Conservation (phyloP, 495 filamentous ascomycete genomes). For the Aspergillus indologenus region DNA sequence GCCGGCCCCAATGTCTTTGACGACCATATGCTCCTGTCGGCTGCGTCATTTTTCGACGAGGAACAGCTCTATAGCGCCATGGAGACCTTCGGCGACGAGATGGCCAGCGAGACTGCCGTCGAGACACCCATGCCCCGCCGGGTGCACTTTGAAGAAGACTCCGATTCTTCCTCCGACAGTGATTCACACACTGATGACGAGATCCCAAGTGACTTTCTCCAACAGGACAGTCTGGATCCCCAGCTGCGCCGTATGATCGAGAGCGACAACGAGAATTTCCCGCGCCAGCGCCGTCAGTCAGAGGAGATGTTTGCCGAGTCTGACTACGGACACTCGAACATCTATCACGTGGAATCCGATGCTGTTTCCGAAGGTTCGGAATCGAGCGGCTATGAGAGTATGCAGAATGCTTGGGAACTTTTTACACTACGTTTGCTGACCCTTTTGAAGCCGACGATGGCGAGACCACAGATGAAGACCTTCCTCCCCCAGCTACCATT, state of each 20-base stretch:
- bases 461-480: conserved; percentile 82
- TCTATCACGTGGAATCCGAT: conserved; percentile 52
- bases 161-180: conserved; percentile 51
- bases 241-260: conserved; percentile 68
- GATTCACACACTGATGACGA: conserved; percentile 54
- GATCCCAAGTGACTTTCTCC: conserved; percentile 69
- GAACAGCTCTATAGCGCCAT: conserved; percentile 48
- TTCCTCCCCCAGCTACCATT: conserved; percentile 54
- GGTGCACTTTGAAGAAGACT: conserved; percentile 49
- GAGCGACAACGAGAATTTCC: conserved; percentile 48
- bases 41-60: conserved; percentile 51
- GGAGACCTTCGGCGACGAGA: conserved; percentile 43
- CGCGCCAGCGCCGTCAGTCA: conserved; percentile 43
- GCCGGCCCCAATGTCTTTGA: conserved; percentile 54
- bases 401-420: conserved; percentile 20
- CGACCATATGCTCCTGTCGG: conserved; percentile 45
- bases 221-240: conserved; percentile 67
- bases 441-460: conserved; percentile 64
- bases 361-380: conserved; percentile 50
- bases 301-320: conserved; percentile 45
- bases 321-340: conserved; percentile 46
- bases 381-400: conserved; percentile 80
- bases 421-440: conserved; percentile 49
- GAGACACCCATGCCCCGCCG: conserved; percentile 44
- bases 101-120: conserved; percentile 41